Evolutionary conservation across 2,329 filamentous ascomycete species (phyloP), one percentile per base, ranked within the genome.

Genomic region (Talaromyces verruculosus): DNA sequence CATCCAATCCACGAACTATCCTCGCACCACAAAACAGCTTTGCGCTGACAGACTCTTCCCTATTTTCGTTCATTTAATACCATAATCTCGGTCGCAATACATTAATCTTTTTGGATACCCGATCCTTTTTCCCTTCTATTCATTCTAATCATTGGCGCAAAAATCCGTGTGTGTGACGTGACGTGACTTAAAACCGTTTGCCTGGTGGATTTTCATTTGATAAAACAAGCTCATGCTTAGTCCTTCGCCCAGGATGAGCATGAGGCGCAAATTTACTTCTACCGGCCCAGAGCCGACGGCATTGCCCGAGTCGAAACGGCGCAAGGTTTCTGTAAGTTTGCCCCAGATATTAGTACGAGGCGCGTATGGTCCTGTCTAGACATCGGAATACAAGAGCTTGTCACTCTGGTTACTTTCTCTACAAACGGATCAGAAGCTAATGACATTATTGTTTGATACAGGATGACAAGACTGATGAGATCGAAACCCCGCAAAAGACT

Each of bases 401-500:
- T 57, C 17, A 22, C 51, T 28, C 8, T 22, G 0, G 8, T 22
- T 22, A 15, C 8, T 22, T 37, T 37, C 11, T 35, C 53, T 39
- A 8, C 2, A 22, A 5, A 22, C 11, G 11, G 19, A 3, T 15
- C 4, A 57, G 10, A 57, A 37, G 53, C 33, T 57, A 25, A 41
- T 19, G 63, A 61, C 59, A 17, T 37, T 6, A 41, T 58, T 8
- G 15, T 45, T 22, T 5, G 10, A 33, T n/a, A 43, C 37, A 68
- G 68, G 65, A 65, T 39, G 67, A 67, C 45, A 53, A 67, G 22
- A 25, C 51, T 37, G 58, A 65, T 17, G 72, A 73, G 41, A 63
- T 66, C 49, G 90, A 93, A 78, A 88, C 85, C 17, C 78, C 80
- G 63, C 88, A 91, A 75, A 88, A 88, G 17, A 93, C 91, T 2